Conservation (phyloP, 352 stramenopile genomes). For the Phytophthora crassamura region DNA sequence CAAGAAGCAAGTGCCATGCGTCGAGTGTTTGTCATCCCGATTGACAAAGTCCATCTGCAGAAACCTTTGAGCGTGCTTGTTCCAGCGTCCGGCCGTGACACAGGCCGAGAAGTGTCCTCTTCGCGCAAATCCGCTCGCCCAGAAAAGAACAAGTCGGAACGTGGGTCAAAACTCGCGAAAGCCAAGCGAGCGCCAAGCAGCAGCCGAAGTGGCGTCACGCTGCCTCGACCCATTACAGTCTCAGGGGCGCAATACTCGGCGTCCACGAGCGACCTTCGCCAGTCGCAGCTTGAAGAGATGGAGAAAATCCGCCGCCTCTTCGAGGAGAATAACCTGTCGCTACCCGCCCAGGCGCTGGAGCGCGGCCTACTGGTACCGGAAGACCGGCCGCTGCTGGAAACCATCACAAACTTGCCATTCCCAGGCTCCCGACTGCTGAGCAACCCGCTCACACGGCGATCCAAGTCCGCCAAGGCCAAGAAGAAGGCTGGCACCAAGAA, state of each 20-base stretch:
- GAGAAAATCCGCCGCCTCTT: slow-evolving; percentile 74
- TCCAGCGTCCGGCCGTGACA: background rate
- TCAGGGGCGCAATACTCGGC: slow-evolving; percentile 14
- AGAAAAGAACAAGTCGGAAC: slow-evolving; percentile 6
- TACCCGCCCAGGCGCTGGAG: slow-evolving; percentile 50
- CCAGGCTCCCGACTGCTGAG: slow-evolving; percentile 48
- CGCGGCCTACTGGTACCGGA: slow-evolving; percentile 67
- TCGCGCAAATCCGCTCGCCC: slow-evolving; percentile 18
- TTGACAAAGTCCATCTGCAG: slow-evolving; percentile 25
- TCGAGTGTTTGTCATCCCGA: slow-evolving; percentile 31
- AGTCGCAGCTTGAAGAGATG: slow-evolving; percentile 62
- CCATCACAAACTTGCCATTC: slow-evolving; percentile 58
- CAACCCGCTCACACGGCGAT: slow-evolving; percentile 47
- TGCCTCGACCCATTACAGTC: slow-evolving; percentile 1
- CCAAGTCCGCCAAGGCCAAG: slow-evolving; percentile 31
- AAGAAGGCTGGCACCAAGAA: slow-evolving; percentile 52
- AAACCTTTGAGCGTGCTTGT: background rate
- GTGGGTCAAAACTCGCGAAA: slow-evolving; percentile 18
- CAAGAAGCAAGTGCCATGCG: slow-evolving; percentile 47
- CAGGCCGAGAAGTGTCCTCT: slow-evolving; percentile 2
- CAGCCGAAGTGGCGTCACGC: slow-evolving; percentile 3
- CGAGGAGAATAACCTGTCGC: slow-evolving; percentile 53
- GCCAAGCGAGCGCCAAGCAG: slow-evolving; percentile 6
- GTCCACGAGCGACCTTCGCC: slow-evolving; percentile 62
- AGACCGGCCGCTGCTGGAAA: slow-evolving; percentile 57